These are phyloP conservation scores for Aspergillus costaricaensis DNA, from an alignment of 2,329 filamentous ascomycete species.

Conservation along the genomic window DNA sequence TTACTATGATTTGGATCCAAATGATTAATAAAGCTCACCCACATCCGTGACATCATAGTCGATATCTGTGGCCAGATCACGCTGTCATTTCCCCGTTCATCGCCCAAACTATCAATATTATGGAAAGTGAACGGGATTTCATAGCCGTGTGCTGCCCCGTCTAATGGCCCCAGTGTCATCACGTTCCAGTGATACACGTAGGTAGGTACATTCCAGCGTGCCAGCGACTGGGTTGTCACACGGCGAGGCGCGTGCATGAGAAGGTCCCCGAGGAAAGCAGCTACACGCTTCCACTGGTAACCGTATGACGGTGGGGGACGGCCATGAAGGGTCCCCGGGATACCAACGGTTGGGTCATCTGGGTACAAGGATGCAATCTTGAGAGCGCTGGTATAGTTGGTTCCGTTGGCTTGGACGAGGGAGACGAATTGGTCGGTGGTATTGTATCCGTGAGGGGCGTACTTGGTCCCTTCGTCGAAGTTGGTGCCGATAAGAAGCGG, in stretches of 20 bases:
- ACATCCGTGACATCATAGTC: constrained; percentile 13
- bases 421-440: background rate
- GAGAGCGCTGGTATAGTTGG: background rate
- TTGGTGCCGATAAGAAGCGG: constrained; percentile 16
- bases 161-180: constrained; percentile 10
- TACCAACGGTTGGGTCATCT: constrained; percentile 1
- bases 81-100: background rate
- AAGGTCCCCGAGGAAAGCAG: constrained; percentile 16
- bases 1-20: constrained; percentile 9
- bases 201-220: constrained; percentile 4
- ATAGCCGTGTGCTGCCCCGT: constrained; percentile 14
- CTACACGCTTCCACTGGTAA: constrained; percentile 12
- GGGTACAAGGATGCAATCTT: constrained; percentile 2
- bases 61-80: background rate
- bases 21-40: constrained; percentile 13
- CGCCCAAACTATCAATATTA: constrained; percentile 10
- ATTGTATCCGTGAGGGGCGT: background rate
- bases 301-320: constrained; percentile 13
- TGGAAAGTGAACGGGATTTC: constrained; percentile 13
- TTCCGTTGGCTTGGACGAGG: background rate
- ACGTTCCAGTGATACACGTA: constrained; percentile 19
- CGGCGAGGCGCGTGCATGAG: constrained; percentile 17
- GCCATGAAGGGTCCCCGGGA: constrained; percentile 3
- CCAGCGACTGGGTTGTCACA: constrained; percentile 14
- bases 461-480: constrained; percentile 13